Percentiles rank a stretch among this genome's conserved stretches.
Conservation (phyloP, 129 eudicot species). For the Flaveria brownii region DNA sequence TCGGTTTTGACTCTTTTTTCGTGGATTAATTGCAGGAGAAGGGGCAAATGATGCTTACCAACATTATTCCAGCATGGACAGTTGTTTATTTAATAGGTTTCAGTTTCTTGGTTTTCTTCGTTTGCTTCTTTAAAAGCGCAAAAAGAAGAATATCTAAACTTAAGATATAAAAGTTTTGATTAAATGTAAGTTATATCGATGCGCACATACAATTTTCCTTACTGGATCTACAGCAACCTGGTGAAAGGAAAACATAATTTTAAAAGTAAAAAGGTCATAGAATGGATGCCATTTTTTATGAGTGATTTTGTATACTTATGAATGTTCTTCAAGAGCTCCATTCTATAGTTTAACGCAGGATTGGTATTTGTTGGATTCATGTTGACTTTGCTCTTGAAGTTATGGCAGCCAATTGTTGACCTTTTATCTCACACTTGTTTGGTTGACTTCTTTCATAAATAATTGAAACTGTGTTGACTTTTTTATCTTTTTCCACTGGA, state of each 20-base stretch:
- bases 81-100: slow-evolving; percentile 33
- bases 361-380: neutral
- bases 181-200: slow-evolving; percentile 18
- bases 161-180: slow-evolving; percentile 48
- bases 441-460: neutral
- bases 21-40: slow-evolving; percentile 49
- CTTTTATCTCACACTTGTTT: neutral
- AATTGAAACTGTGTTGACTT: slow-evolving; percentile 10
- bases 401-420: neutral
- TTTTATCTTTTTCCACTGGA: neutral
- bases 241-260: neutral
- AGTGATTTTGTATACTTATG: slow-evolving; percentile 4
- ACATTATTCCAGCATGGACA: slow-evolving; percentile 43
- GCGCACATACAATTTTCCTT: neutral
- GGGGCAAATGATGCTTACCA: slow-evolving; percentile 27
- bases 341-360: slow-evolving; percentile 13
- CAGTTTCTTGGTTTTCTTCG: slow-evolving; percentile 32
- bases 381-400: neutral
- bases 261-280: neutral
- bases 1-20: slow-evolving; percentile 16
- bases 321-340: slow-evolving; percentile 5
- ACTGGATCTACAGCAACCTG: neutral
- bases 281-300: slow-evolving; percentile 17
- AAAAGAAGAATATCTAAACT: slow-evolving; percentile 71
- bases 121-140: slow-evolving; percentile 52